Conservation (phyloP, 192 early-diverging fungal species). For the Fimicolochytrium jonesii region DNA sequence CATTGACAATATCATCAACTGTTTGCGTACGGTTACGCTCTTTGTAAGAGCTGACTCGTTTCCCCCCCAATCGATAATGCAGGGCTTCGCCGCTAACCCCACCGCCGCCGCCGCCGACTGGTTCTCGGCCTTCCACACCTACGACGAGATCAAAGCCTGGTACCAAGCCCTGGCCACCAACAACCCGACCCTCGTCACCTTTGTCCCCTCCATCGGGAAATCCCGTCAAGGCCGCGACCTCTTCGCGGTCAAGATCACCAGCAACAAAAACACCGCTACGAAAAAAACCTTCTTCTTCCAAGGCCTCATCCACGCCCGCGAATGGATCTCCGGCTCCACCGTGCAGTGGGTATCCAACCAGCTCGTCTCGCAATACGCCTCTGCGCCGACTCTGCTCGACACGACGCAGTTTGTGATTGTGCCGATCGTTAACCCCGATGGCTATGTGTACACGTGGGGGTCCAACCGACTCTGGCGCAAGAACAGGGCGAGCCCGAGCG, state of each 20-base stretch:
- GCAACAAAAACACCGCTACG: slow-evolving; percentile 14
- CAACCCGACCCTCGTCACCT: slow-evolving; percentile 47
- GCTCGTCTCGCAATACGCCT: slow-evolving; percentile 37
- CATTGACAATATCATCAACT: too few relatives aligned
- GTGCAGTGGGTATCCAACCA: slow-evolving; percentile 51
- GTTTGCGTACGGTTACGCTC: too few relatives aligned
- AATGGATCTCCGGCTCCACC: slow-evolving; percentile 54
- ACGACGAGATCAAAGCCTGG: slow-evolving; percentile 38
- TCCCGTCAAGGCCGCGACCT: slow-evolving; percentile 52
- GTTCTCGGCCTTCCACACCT: neutral
- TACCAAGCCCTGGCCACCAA: slow-evolving; percentile 41
- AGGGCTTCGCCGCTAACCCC: too few relatives aligned
- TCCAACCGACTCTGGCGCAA: slow-evolving; percentile 54
- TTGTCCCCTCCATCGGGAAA: slow-evolving; percentile 57
- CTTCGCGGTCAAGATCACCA: slow-evolving; percentile 51
- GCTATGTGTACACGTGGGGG: slow-evolving; percentile 46
- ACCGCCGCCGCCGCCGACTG: neutral
- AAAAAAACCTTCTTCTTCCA: slow-evolving; percentile 38
- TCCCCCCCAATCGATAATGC: neutral
- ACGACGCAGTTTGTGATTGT: slow-evolving; percentile 50
- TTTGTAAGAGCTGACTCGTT: neutral
- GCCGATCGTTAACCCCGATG: slow-evolving; percentile 57
- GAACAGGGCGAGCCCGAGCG: slow-evolving; percentile 34
- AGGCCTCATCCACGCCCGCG: slow-evolving; percentile 52
- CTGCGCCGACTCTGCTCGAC: slow-evolving; percentile 35